phyloP scores from a whole-genome alignment of 2,329 filamentous ascomycete genomes.

The Pseudopithomyces maydicus region DNA sequence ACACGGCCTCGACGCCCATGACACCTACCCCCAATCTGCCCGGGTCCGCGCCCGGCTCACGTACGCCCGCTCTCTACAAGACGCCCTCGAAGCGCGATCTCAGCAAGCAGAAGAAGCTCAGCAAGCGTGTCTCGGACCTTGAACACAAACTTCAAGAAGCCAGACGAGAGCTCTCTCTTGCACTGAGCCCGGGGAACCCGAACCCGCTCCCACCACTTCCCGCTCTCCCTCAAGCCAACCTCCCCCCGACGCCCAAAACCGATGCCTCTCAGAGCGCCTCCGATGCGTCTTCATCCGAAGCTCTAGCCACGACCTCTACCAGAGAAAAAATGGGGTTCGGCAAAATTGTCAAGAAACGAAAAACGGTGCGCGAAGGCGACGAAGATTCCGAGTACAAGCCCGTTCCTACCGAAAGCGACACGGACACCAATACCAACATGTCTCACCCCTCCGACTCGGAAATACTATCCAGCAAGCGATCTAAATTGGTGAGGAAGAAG shows the following conservation, averaged over 20 bases:
- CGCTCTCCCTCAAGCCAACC: slow-evolving; percentile 15
- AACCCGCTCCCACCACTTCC: slow-evolving; percentile 47
- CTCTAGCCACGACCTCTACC: slow-evolving; percentile 14
- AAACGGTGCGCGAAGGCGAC: slow-evolving; percentile 28
- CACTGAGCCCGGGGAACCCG: slow-evolving; percentile 43
- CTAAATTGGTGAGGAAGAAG: slow-evolving; percentile 18
- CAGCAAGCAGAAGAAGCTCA: slow-evolving; percentile 60
- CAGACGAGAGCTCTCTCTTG: slow-evolving; percentile 58
- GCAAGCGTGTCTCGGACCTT: slow-evolving; percentile 65
- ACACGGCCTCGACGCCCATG: slow-evolving; percentile 4
- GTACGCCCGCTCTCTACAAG: slow-evolving; percentile 46
- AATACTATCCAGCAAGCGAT: slow-evolving; percentile 17
- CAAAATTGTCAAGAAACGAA: slow-evolving; percentile 47
- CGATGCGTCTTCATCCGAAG: slow-evolving; percentile 28
- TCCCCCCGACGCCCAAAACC: slow-evolving; percentile 30
- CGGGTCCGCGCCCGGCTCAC: slow-evolving; percentile 11
- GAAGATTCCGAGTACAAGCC: slow-evolving; percentile 38
- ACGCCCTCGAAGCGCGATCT: slow-evolving; percentile 62
- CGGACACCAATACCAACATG: slow-evolving; percentile 25
- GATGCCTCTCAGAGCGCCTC: slow-evolving; percentile 22
- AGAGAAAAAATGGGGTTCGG: slow-evolving; percentile 17
- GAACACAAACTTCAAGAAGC: slow-evolving; percentile 63
- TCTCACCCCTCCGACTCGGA: slow-evolving; percentile 13
- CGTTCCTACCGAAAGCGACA: slow-evolving; percentile 13
- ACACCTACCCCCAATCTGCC: slow-evolving; percentile 12